Evolutionary conservation across 345 rosid species (phyloP), one percentile per base, ranked within the genome.

Genomic region (Corymbia maculata): DNA sequence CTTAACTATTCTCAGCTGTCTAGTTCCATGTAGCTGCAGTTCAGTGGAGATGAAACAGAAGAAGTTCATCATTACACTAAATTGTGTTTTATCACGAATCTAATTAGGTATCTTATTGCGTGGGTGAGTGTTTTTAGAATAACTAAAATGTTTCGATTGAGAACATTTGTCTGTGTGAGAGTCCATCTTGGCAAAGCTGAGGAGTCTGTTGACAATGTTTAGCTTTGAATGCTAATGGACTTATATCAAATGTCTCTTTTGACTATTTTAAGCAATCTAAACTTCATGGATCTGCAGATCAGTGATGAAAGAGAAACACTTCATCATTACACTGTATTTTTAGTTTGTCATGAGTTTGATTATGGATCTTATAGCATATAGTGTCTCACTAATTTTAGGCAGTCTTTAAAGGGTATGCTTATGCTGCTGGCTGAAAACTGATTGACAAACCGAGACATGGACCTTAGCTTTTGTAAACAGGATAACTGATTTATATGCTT

Each of bases 161-260:
- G 21, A 11, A 52, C 50, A 51, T 52, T 49, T 51, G 57, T 12
- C 45, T 36, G 26, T 8, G 9, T 85, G 9, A 7, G 4, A 52
- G 89, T 90, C 87, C 88, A 80, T 89, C 90, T 89, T 92, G 88
- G 88, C 82, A 80, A 92, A 90, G 93, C 89, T 91, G 53, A 85
- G 80, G 19, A 85, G 88, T 55, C 90, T 52, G 4, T 26, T 7
- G 88, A 53, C 86, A 80, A 88, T 91, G 88, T 55, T 88, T 90
- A 86, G 94, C 79, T 93, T 91, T 93, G 91, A 91, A 92, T 93
- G 93, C 88, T 70, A 91, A 88, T 92, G 90, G 93, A 92, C 91
- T 88, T 26, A 86, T 26, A 91, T 32, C 66, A 85, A 52, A 51
- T 85, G 47, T 85, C 86, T 49, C 87, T 53, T 28, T 26, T 32